These are phyloP conservation scores for Aspergillus udagawae DNA, from an alignment of 2,329 filamentous ascomycete genomes.

Conservation along the genomic window DNA sequence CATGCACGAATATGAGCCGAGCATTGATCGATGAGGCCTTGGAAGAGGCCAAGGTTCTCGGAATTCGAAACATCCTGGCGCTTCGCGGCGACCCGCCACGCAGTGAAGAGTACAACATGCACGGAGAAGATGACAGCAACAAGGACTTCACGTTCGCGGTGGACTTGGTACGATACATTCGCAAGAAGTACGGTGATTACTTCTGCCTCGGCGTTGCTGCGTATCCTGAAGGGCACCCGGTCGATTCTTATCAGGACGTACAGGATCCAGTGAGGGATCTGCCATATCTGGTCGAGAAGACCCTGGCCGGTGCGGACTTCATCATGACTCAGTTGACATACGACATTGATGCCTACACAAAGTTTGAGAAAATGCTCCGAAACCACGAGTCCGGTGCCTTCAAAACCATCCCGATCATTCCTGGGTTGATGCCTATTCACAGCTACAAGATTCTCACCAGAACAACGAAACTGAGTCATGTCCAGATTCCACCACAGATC, in stretches of 20 bases:
- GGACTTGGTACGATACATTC: constrained; percentile 87
- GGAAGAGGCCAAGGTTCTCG: constrained; percentile 83
- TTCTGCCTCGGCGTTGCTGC: constrained; percentile 94
- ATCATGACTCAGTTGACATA: constrained; percentile 99
- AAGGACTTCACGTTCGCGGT: constrained; percentile 84
- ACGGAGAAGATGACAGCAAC: constrained; percentile 58
- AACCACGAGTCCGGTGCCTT: constrained; percentile 81
- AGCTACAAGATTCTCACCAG: constrained; percentile 93
- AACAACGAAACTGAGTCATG: constrained; percentile 92
- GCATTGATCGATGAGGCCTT: constrained; percentile 81
- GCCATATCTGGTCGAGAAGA: constrained; percentile 86
- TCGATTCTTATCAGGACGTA: constrained; percentile 82
- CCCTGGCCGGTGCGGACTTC: constrained; percentile 87
- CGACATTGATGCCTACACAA: constrained; percentile 75
- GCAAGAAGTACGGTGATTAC: constrained; percentile 80
- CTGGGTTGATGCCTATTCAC: constrained; percentile 95
- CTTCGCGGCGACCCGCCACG: constrained; percentile 87
- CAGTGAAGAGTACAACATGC: constrained; percentile 77
- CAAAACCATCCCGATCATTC: constrained; percentile 82
- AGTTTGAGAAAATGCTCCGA: constrained; percentile 72
- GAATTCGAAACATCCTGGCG: constrained; percentile 90
- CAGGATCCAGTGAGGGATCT: constrained; percentile 65
- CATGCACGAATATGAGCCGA: constrained; percentile 96
- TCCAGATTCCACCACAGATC: constrained; percentile 68
- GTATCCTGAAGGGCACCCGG: constrained; percentile 92